These are phyloP conservation scores for Aschersonia sp. DNA, from an alignment of 2,329 filamentous ascomycete species.

Conservation along the genomic window DNA sequence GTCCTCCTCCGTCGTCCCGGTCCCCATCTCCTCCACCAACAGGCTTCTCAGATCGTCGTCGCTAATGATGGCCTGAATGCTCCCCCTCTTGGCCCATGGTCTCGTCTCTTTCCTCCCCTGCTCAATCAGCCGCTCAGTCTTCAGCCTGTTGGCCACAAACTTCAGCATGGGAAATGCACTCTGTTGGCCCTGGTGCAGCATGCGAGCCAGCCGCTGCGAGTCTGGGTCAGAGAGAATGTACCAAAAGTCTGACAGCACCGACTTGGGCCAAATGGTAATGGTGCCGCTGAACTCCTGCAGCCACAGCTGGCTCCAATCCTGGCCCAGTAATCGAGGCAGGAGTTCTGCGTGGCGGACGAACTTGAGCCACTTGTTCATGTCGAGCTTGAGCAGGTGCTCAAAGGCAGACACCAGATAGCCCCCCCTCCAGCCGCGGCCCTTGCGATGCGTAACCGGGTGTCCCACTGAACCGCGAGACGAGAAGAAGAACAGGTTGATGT, in stretches of 20 bases:
- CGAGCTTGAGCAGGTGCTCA: constrained; percentile 91
- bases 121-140: constrained; percentile 60
- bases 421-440: constrained; percentile 87
- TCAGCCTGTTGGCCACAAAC: constrained; percentile 77
- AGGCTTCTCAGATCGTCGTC: constrained; percentile 43
- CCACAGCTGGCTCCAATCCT: constrained; percentile 96
- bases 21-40: constrained; percentile 21
- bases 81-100: constrained; percentile 30
- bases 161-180: constrained; percentile 83
- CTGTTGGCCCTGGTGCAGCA: constrained; percentile 84
- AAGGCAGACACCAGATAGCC: constrained; percentile 85
- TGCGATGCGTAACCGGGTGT: constrained; percentile 83
- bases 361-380: constrained; percentile 95
- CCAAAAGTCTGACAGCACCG: constrained; percentile 62
- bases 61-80: constrained; percentile 44
- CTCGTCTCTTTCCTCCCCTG: constrained; percentile 39
- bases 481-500: constrained; percentile 99
- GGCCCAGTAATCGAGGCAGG: constrained; percentile 74
- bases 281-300: constrained; percentile 89
- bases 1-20: constrained; percentile 22
- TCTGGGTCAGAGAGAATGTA: constrained; percentile 78
- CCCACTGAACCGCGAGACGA: constrained; percentile 84
- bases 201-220: constrained; percentile 58
- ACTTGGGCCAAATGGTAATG: constrained; percentile 91
- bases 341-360: constrained; percentile 87